Percentiles rank a stretch among this genome's conserved stretches.
These are phyloP conservation scores for Scutellaria baicalensis DNA, from an alignment of 257 asterid species.

Conservation along the genomic window DNA sequence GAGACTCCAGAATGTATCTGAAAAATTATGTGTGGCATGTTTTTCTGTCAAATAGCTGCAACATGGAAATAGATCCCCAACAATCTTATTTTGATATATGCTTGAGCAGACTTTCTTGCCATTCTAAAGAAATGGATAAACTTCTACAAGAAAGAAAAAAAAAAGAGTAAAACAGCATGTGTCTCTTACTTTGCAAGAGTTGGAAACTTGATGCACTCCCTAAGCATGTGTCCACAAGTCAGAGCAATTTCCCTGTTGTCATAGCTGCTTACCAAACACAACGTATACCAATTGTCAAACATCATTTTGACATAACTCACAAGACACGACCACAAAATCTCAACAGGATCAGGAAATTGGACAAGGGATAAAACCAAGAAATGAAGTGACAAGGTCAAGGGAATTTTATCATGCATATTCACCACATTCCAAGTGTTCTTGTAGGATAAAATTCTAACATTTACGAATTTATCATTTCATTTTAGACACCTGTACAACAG, in stretches of 20 bases:
- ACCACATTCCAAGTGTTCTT: neutral
- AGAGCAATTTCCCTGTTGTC: conserved; percentile 96
- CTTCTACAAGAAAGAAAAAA: conserved; percentile 12
- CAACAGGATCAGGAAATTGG: neutral
- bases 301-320: neutral
- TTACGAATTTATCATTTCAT: neutral
- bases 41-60: conserved; percentile 8
- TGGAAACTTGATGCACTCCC: conserved; percentile 91
- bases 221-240: conserved; percentile 92
- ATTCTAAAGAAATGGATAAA: conserved; percentile 6
- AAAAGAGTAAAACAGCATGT: conserved; percentile 9
- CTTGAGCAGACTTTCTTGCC: conserved; percentile 4
- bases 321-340: conserved; percentile 1
- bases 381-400: too few species aligned
- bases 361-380: too few species aligned
- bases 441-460: neutral
- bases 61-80: conserved; percentile 8
- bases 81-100: neutral
- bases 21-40: conserved; percentile 17
- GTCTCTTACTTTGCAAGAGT: conserved; percentile 84
- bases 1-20: conserved; percentile 92
- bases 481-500: neutral
- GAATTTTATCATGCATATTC: neutral
- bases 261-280: conserved; percentile 51
- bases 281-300: neutral